Base-by-base conservation (phyloP, 2,329 filamentous ascomycete species). In the Fusarium mundagurra region DNA sequence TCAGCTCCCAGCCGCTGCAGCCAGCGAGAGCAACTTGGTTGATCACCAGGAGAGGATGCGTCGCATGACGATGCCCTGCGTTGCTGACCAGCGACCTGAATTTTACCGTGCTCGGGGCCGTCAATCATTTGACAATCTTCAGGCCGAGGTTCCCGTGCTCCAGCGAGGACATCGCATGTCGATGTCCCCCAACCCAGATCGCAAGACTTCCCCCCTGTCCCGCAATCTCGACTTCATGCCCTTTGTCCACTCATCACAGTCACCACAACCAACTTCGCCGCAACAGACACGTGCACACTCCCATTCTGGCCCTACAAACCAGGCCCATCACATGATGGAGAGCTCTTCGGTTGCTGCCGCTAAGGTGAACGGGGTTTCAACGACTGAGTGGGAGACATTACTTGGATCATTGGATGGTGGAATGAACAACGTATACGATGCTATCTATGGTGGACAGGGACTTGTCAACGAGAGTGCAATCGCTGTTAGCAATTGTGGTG, bases 341-440 rank as follows among this genome's bases (percentile, higher is more conserved):
- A 73, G 74, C 50, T 67, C 73, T 27, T 61, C 58, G 41, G 75
- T 69, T 72, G 48, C 57, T 14, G 71, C 55, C 7, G 73, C 58
- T 43, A 85, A 87, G 75, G 75, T 83, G 44, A 74, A 78, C 72
- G 84, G 83, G 22, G 87, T 92, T 18, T 91, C 91, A 2, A 84
- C 91, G 14, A 86, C 90, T 0, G 94, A 96, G 76, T 97, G 94
- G 95, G 94, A 97, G 81, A 90, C 92, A 4, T 87, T 97, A 1
- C 87, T 97, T 5, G 92, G 92, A 8, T 92, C 92, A 29, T 91
- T 97, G 81, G 94, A 97, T 76, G 91, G 91, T 41, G 94, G 94
- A 2, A 89, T 92, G 73, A 90, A 92, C 61, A 97, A 96, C 79
- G 92, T 97, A n/a, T 96, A 94, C 81, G 92, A 94, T 79, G 92